Evolutionary conservation across 176 grass and related monocot species (phyloP), one percentile per base, ranked within the genome.

Genomic region (Eleusine indica): DNA sequence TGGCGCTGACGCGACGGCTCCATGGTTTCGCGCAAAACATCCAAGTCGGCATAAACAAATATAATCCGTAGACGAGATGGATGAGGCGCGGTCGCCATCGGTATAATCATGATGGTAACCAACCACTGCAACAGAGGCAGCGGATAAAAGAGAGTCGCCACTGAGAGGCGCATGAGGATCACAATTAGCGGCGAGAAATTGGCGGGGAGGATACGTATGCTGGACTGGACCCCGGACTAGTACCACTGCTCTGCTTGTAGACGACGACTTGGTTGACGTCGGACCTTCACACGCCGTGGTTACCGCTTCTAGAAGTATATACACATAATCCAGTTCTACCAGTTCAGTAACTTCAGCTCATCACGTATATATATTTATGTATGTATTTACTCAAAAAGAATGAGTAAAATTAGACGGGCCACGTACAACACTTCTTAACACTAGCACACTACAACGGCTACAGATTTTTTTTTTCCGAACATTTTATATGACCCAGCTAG

Each of bases 131-230:
- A n/a, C 63, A 48, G 57, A 86, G 74, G 71, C 54, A 17, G 37
- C 56, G 19, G 5, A 21, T 37, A 29, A 38, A 71, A 53, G 51
- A 52, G 2, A 15, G 67, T 85, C 43, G 71, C 74, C 87, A 76
- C 77, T 42, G 7, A 73, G 58, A 58, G 61, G 77, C 60, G 73
- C 88, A 67, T 11, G 73, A 83, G 84, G 80, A 87, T 87, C 88
- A 87, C 88, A 83, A 90, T 90, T 90, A 87, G 84, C 88, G 88
- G 75, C 88, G 88, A 87, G 75, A 90, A 79, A 79, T 75, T 71
- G 41, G 84, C 79, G 72, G 79, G 42, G 42, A 64, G 32, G 15
- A 38, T 77, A 68, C 74, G 78, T 81, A 61, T 49, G 46, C 37
- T 68, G 63, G 82, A 67, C 82, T 76, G 63, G 73, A 67, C 82